Evolutionary conservation across 371 early-diverging fungal genomes (phyloP).

Genomic region (Mucor piriformis): DNA sequence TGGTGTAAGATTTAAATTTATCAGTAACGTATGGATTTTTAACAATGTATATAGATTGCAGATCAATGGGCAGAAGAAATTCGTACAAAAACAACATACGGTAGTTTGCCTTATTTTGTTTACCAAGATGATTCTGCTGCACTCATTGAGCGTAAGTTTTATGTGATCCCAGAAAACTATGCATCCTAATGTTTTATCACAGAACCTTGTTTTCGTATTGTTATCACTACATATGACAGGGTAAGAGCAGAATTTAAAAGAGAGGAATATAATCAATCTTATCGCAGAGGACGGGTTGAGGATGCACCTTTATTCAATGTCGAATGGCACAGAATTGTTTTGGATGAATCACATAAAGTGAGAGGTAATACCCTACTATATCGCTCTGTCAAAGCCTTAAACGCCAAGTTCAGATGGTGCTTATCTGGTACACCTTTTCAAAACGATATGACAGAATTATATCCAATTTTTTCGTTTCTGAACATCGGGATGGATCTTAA

Average conservation of each 20-base stretch:
- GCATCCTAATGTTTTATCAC: not conserved
- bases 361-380: slow-evolving; percentile 32
- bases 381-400: slow-evolving; percentile 29
- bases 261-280: not conserved
- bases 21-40: not conserved
- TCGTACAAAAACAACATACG: slow-evolving; percentile 54
- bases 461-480: slow-evolving; percentile 43
- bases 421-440: slow-evolving; percentile 84
- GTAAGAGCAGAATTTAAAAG: slow-evolving; percentile 37
- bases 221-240: slow-evolving; percentile 48
- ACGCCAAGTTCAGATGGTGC: slow-evolving; percentile 70
- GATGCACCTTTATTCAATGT: slow-evolving; percentile 38
- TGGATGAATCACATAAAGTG: slow-evolving; percentile 90
- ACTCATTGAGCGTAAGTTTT: slow-evolving; percentile 40
- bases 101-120: slow-evolving; percentile 45
- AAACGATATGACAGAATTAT: slow-evolving; percentile 42
- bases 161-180: not conserved
- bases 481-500: slow-evolving; percentile 24
- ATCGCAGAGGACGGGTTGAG: not conserved
- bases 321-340: slow-evolving; percentile 56
- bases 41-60: slow-evolving; percentile 27
- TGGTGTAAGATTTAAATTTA: slow-evolving; percentile 26
- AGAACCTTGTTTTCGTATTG: slow-evolving; percentile 44
- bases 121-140: slow-evolving; percentile 34
- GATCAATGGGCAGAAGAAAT: slow-evolving; percentile 75